Evolutionary conservation across 768 basidiomycete species (phyloP).

Genomic region (Tremella mesenterica): DNA sequence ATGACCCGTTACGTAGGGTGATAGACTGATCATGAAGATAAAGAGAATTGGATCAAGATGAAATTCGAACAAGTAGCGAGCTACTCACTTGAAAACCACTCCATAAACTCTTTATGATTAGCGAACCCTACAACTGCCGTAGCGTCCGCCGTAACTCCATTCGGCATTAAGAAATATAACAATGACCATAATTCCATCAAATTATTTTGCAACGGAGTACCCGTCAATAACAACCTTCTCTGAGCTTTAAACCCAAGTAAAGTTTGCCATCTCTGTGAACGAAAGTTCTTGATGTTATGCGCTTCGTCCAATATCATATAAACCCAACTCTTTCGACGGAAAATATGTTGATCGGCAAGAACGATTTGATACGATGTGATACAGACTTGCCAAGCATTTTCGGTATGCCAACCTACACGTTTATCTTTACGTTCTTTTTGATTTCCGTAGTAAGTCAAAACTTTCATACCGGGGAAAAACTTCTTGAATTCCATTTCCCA

Average conservation of each 20-base stretch:
- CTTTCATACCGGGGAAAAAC: conserved; percentile 46
- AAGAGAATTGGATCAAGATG: background rate
- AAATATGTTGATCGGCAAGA: conserved; percentile 80
- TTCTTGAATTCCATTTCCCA: conserved; percentile 49
- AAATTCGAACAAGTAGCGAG: background rate
- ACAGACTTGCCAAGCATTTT: conserved; percentile 83
- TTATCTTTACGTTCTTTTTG: conserved; percentile 82
- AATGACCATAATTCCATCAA: conserved; percentile 49
- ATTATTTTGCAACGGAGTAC: conserved; percentile 46
- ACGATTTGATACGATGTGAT: conserved; percentile 90
- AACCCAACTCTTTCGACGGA: conserved; percentile 88
- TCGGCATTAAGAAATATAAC: conserved; percentile 47
- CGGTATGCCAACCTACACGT: conserved; percentile 82
- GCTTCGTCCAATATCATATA: conserved; percentile 95
- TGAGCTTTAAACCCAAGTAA: conserved; percentile 63
- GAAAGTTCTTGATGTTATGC: conserved; percentile 97
- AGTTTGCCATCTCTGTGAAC: conserved; percentile 86
- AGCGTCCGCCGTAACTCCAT: conserved; percentile 37
- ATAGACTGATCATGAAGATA: too few species aligned
- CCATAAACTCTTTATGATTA: conserved; percentile 82
- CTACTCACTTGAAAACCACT: conserved; percentile 88
- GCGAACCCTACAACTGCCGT: conserved; percentile 57
- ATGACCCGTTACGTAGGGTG: too few species aligned
- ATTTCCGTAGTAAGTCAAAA: conserved; percentile 48
- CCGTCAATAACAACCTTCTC: conserved; percentile 41